A percentile compares a stretch with the other conserved stretches of the same genome.
These are phyloP conservation scores for Starmerella cellae DNA, from an alignment of 805 yeast genomes.

Conservation along the genomic window DNA sequence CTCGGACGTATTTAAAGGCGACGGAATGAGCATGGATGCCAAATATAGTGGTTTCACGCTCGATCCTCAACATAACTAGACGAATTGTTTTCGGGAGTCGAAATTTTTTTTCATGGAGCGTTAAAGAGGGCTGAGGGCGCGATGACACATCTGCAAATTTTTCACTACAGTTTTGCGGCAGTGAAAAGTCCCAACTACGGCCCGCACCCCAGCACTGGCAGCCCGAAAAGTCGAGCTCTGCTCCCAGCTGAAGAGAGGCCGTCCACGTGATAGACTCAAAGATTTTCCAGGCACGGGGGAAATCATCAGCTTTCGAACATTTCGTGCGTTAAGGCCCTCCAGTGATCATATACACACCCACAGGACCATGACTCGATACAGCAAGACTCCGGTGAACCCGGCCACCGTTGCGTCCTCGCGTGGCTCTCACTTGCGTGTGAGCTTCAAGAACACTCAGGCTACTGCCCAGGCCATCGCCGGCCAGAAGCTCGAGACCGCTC, in stretches of 20 bases:
- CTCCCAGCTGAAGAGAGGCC: no score
- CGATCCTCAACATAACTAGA: no score
- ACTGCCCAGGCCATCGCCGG: constrained; percentile 97
- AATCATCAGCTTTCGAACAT: constrained; percentile 1
- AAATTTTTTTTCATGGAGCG: no score
- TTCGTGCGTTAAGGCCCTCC: not conserved
- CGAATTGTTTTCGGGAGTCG: no score
- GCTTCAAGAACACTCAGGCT: constrained; percentile 99
- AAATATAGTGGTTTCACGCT: no score
- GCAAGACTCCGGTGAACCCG: constrained; percentile 98
- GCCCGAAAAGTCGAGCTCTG: no score
- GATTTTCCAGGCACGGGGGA: not conserved
- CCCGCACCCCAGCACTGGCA: not conserved
- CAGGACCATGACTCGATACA: constrained; percentile 90
- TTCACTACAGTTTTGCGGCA: not conserved
- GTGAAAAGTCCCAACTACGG: not conserved
- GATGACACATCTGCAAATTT: not conserved
- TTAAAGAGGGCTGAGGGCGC: constrained; percentile 1
- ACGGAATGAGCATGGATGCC: no score
- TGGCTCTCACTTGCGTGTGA: constrained; percentile 98
- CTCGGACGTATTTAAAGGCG: no score
- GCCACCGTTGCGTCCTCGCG: constrained; percentile 98
- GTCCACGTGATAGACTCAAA: constrained; percentile 8
- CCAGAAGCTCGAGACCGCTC: constrained; percentile 94
- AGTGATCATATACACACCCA: not conserved